These are phyloP conservation scores for Trichoderma guizhouense DNA, from an alignment of 2,329 filamentous ascomycete species.

Conservation along the genomic window DNA sequence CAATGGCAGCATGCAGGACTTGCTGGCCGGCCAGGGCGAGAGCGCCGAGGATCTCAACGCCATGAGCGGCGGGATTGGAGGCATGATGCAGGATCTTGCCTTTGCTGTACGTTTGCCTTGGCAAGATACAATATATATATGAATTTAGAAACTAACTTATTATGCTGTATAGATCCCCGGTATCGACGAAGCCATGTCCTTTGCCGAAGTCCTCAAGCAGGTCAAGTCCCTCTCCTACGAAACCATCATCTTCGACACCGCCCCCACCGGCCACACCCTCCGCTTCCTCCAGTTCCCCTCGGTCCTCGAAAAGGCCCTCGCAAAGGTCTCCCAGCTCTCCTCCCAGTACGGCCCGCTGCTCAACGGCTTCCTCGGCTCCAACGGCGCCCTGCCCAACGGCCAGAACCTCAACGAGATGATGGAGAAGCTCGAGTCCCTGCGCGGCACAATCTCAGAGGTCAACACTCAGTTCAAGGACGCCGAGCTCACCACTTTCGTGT, in stretches of 20 bases:
- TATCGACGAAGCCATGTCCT: slow-evolving; percentile 99
- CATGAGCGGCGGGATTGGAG: slow-evolving; percentile 72
- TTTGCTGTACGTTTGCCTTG: slow-evolving; percentile 66
- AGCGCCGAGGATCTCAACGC: slow-evolving; percentile 56
- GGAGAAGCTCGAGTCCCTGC: slow-evolving; percentile 88
- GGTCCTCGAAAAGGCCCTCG: slow-evolving; percentile 96
- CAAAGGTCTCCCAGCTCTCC: slow-evolving; percentile 91
- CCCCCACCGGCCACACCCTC: slow-evolving; percentile 94
- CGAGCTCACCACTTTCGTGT: slow-evolving; percentile 93
- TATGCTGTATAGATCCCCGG: slow-evolving; percentile 74
- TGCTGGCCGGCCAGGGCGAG: slow-evolving; percentile 74
- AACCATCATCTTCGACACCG: slow-evolving; percentile 98
- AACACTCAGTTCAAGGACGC: slow-evolving; percentile 98
- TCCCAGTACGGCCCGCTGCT: slow-evolving; percentile 94
- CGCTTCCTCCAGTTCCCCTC: slow-evolving; percentile 98
- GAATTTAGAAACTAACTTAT: neutral
- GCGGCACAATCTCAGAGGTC: slow-evolving; percentile 90
- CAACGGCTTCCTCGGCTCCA: slow-evolving; percentile 83
- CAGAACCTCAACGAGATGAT: slow-evolving; percentile 89
- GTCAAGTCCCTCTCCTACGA: slow-evolving; percentile 99
- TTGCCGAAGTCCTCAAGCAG: slow-evolving; percentile 97
- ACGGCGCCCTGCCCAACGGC: slow-evolving; percentile 76
- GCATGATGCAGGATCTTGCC: slow-evolving; percentile 98
- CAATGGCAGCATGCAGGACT: slow-evolving; percentile 94
- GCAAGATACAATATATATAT: neutral